Evolutionary conservation across 352 stramenopile genomes (phyloP).

Genomic region (Phytophthora capsici): DNA sequence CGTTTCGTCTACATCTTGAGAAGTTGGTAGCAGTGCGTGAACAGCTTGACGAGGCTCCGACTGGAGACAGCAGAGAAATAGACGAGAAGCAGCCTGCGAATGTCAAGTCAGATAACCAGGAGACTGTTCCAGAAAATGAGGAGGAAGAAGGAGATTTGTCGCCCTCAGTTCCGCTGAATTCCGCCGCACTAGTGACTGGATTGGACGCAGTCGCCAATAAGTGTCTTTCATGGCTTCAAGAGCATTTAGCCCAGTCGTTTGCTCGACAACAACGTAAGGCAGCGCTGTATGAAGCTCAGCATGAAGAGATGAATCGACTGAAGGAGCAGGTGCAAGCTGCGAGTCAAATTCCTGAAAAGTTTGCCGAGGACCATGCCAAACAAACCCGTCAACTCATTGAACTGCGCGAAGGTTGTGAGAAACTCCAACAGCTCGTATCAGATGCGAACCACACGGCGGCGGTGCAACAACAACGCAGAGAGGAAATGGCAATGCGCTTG

Average conservation of each 20-base stretch:
- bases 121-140: neutral
- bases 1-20: slow-evolving; percentile 65
- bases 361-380: slow-evolving; percentile 42
- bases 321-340: slow-evolving; percentile 38
- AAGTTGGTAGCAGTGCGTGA: slow-evolving; percentile 65
- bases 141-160: slow-evolving; percentile 8
- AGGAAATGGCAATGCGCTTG: slow-evolving; percentile 52
- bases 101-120: neutral
- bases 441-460: slow-evolving; percentile 17
- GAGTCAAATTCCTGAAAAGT: slow-evolving; percentile 19
- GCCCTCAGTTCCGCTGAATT: slow-evolving; percentile 11
- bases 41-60: slow-evolving; percentile 36
- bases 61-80: slow-evolving; percentile 12
- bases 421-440: slow-evolving; percentile 24
- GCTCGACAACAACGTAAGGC: slow-evolving; percentile 52
- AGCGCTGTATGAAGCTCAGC: slow-evolving; percentile 51
- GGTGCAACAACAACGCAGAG: slow-evolving; percentile 37
- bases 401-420: slow-evolving; percentile 35
- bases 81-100: neutral
- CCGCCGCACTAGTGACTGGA: slow-evolving; percentile 43
- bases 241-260: slow-evolving; percentile 55
- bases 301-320: slow-evolving; percentile 52
- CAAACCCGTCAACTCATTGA: slow-evolving; percentile 31
- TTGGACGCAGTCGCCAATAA: slow-evolving; percentile 55
- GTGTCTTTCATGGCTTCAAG: slow-evolving; percentile 63